Conservation (phyloP, 1,139 yeast species). For the Blastobotrys indianensis region DNA sequence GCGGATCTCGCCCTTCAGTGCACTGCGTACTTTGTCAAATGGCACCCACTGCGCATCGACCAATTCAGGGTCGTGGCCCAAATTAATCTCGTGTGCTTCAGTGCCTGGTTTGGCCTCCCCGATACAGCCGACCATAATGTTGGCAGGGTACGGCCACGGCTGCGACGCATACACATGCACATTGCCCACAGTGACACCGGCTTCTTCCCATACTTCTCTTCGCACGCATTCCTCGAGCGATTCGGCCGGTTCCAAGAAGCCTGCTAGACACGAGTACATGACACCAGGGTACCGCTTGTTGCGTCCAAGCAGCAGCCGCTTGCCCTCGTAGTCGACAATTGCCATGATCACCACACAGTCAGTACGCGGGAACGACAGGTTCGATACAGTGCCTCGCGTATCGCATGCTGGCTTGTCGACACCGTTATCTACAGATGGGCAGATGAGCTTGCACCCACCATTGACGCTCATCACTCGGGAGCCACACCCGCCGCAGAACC, state of each 20-base stretch:
- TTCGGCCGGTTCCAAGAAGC: constrained; percentile 94
- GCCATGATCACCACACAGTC: constrained; percentile 86
- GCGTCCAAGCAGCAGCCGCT: constrained; percentile 66
- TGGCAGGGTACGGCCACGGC: constrained; percentile 97
- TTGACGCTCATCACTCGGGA: constrained; percentile 59
- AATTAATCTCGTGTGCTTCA: constrained; percentile 41
- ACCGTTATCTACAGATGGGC: constrained; percentile 41
- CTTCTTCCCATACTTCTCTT: constrained; percentile 92
- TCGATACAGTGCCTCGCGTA: constrained; percentile 36
- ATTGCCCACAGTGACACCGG: constrained; percentile 65
- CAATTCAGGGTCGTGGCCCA: constrained; percentile 80
- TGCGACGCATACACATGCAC: constrained; percentile 65
- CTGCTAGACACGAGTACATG: constrained; percentile 79
- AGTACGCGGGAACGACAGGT: constrained; percentile 82
- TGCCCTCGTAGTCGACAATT: constrained; percentile 54
- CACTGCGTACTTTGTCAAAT: constrained; percentile 43
- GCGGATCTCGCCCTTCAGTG: constrained; percentile 36
- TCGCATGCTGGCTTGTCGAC: constrained; percentile 29
- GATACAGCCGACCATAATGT: constrained; percentile 87
- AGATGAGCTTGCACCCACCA: constrained; percentile 75
- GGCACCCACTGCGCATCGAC: constrained; percentile 83
- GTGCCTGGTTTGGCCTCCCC: constrained; percentile 65
- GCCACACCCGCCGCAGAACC: constrained; percentile 90
- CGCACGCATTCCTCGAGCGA: constrained; percentile 82
- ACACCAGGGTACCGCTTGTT: constrained; percentile 50